A percentile compares a stretch with the other conserved stretches of the same genome.
Evolutionary conservation across 495 filamentous ascomycete genomes (phyloP).

Genomic region (Tetracladium setigerum): DNA sequence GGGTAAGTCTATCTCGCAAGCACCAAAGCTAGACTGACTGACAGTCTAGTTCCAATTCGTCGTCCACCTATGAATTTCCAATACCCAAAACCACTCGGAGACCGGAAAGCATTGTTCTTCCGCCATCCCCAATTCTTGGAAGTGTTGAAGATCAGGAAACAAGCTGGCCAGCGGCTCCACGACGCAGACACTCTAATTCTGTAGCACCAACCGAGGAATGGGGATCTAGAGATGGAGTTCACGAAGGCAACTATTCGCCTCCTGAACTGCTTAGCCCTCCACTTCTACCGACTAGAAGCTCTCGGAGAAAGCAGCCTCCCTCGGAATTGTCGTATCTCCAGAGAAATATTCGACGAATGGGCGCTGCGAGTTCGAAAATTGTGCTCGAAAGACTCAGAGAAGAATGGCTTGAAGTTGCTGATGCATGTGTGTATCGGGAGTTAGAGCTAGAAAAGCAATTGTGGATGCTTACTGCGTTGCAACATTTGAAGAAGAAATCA

Average conservation of each 20-base stretch:
- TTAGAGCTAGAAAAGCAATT: slow-evolving; percentile 19
- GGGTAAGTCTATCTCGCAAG: neutral
- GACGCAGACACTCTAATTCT: neutral
- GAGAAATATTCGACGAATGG: slow-evolving; percentile 35
- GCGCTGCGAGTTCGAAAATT: slow-evolving; percentile 31
- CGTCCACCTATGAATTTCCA: slow-evolving; percentile 7
- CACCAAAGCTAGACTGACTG: neutral
- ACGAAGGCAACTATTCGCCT: too few relatives aligned
- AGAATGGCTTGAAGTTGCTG: slow-evolving; percentile 29
- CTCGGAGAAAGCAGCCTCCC: neutral
- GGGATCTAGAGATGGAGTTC: neutral
- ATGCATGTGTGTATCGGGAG: slow-evolving; percentile 23
- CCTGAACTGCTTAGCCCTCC: too few relatives aligned
- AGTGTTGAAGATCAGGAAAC: neutral
- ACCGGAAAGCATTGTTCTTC: neutral
- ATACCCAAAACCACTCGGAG: neutral
- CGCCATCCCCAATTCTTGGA: neutral
- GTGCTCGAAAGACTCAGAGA: slow-evolving; percentile 38
- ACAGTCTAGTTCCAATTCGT: neutral
- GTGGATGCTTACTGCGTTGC: slow-evolving; percentile 18
- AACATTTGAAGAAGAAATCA: slow-evolving; percentile 1
- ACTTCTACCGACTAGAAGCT: too few relatives aligned
- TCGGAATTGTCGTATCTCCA: slow-evolving; percentile 22
- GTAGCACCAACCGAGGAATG: neutral
- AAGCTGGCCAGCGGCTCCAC: neutral